Percentiles rank a stretch among this genome's conserved stretches.
Evolutionary conservation across 495 filamentous ascomycete species (phyloP).

Genomic region (Tuber magnatum): DNA sequence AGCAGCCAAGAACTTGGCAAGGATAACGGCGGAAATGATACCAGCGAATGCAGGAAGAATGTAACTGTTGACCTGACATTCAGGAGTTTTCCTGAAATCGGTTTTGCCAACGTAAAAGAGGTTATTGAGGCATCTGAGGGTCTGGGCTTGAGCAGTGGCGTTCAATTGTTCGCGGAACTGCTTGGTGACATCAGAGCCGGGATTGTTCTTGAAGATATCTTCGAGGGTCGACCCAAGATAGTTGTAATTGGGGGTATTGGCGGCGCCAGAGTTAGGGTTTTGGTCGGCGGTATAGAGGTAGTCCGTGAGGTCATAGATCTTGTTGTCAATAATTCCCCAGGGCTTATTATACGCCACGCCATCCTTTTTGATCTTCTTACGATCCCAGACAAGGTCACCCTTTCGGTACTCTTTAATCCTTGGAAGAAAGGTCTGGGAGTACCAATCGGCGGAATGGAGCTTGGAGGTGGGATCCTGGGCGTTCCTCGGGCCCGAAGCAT

Average conservation of each 20-base stretch:
- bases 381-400: constrained; percentile 67
- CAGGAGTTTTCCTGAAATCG: constrained; percentile 71
- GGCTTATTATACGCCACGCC: constrained; percentile 61
- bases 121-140: constrained; percentile 71
- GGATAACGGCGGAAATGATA: constrained; percentile 69
- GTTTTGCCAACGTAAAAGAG: constrained; percentile 73
- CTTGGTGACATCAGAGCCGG: constrained; percentile 68
- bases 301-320: constrained; percentile 81
- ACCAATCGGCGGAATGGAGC: constrained; percentile 66
- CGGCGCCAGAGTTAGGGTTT: constrained; percentile 37
- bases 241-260: constrained; percentile 49
- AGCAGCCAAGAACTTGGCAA: constrained; percentile 86
- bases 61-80: constrained; percentile 85
- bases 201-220: constrained; percentile 60
- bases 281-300: constrained; percentile 63
- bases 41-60: constrained; percentile 80
- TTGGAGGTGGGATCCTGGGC: constrained; percentile 50
- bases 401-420: constrained; percentile 79
- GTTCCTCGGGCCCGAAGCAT: constrained; percentile 57
- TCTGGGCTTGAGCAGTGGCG: constrained; percentile 44
- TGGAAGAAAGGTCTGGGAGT: constrained; percentile 62
- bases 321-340: constrained; percentile 71
- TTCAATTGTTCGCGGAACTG: constrained; percentile 46
- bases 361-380: constrained; percentile 50
- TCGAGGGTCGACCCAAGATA: constrained; percentile 64